Conservation (phyloP, 495 filamentous ascomycete genomes). For the Hypoxylon trugodes region DNA sequence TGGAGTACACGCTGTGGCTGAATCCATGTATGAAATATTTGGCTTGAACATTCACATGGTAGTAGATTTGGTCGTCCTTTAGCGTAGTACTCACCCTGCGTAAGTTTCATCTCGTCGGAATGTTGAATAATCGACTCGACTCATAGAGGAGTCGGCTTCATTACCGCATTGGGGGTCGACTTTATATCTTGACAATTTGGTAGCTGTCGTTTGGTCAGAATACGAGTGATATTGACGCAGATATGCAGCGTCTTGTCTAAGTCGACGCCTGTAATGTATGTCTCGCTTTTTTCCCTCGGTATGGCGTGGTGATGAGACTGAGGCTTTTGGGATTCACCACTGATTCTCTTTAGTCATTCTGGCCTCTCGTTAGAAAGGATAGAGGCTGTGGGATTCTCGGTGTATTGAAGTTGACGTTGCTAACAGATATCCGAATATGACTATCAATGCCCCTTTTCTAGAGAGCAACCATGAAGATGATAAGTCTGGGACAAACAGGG, state of each 20-base stretch:
- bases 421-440: background rate
- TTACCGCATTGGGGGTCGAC: background rate
- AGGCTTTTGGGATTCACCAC: background rate
- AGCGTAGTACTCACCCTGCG: too few relatives aligned
- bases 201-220: background rate
- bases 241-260: too few relatives aligned
- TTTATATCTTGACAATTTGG: background rate
- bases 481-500: background rate
- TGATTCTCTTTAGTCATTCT: too few relatives aligned
- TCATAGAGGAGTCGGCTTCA: background rate
- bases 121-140: too few relatives aligned
- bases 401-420: background rate
- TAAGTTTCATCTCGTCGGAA: too few relatives aligned
- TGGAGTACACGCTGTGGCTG: too few relatives aligned
- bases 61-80: too few relatives aligned
- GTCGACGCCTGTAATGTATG: too few relatives aligned
- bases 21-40: too few relatives aligned
- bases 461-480: background rate
- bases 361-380: too few relatives aligned
- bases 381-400: background rate
- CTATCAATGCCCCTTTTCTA: background rate
- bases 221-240: too few relatives aligned
- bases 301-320: background rate
- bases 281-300: background rate
- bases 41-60: too few relatives aligned